Base-by-base conservation (phyloP, 129 eudicot genomes). In the Mikania micrantha region DNA sequence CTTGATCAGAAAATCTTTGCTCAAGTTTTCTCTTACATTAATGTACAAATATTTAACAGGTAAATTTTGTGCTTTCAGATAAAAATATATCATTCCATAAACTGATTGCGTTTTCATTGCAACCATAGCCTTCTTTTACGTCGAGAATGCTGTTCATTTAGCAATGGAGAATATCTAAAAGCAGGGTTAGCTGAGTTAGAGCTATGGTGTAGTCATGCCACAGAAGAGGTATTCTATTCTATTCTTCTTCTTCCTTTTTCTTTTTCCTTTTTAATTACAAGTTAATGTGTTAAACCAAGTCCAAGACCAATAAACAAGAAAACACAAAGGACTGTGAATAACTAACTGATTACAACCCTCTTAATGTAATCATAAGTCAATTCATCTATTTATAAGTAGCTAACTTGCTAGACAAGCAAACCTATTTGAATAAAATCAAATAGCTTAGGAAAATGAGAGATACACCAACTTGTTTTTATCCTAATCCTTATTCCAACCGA, bases 41-140 rank as follows among this genome's bases (percentile, higher is more conserved):
- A 93, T 68, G 86, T 86, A 60, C 88, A 83, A 54, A 77, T 93
- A 40, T 89, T 93, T 64, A 93, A 93, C 73, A 89, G 96, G 99
- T 89, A 72, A 21, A 29, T 75, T 15, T 25, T 28, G 48, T 60
- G 44, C 16, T 77, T 29, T 13, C 65, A 58, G 17, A 49, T 28
- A 25, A 20, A 59, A 22, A n/a, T 16, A 40, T 28, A 22, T n/a
- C 60, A 36, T 17, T 32, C 5, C 17, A 57, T 66, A n/a, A 22
- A 40, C 60, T 21, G 35, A 71, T 25, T n/a, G 44, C 29, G 65
- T 75, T 44, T 48, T 72, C 4, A 56, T 5, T 70, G 64, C n/a
- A 56, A 48, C 52, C 29, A 66, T 78, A 84, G 95, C 75, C 77
- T 84, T 68, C 88, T 87, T 47, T 41, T 84, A 39, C 82, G 78